phyloP scores from a whole-genome alignment of 2,329 filamentous ascomycete species.

The Pseudocercospora ulei region DNA sequence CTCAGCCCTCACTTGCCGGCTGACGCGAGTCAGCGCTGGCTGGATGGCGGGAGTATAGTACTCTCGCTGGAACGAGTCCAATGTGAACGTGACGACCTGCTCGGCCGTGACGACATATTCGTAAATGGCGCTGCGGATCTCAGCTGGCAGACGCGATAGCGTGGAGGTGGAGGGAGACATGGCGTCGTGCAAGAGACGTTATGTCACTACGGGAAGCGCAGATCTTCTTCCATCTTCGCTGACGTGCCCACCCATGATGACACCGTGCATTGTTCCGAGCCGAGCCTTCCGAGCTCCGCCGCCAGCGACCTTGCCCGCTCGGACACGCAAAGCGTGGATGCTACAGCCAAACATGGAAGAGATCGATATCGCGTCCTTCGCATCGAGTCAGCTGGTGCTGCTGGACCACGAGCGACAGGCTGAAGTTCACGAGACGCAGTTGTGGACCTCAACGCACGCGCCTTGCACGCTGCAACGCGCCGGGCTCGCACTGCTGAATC shows the following conservation, averaged over 20 bases:
- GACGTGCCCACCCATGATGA: no score
- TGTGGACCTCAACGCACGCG: slow-evolving; percentile 57
- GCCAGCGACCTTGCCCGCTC: neutral
- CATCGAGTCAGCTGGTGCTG: slow-evolving; percentile 58
- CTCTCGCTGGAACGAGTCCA: slow-evolving; percentile 29
- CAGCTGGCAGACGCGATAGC: slow-evolving; percentile 24
- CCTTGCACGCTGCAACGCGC: slow-evolving; percentile 62
- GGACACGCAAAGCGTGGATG: neutral
- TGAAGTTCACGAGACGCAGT: slow-evolving; percentile 60
- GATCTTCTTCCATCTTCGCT: neutral
- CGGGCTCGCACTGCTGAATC: slow-evolving; percentile 68
- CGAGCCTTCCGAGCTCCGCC: neutral
- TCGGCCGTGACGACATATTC: slow-evolving; percentile 24
- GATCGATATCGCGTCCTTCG: slow-evolving; percentile 56
- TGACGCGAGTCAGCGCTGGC: slow-evolving; percentile 27
- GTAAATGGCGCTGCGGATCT: slow-evolving; percentile 27
- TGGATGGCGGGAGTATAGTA: slow-evolving; percentile 25
- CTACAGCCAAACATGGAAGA: slow-evolving; percentile 12
- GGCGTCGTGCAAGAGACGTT: neutral
- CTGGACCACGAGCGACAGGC: slow-evolving; percentile 61
- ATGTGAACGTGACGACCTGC: slow-evolving; percentile 28
- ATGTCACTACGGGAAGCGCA: neutral
- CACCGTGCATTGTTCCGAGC: no score
- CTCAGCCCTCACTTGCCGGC: slow-evolving; percentile 27
- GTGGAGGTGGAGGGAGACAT: slow-evolving; percentile 17